Percentiles rank a stretch among this genome's conserved stretches.
Conservation (phyloP, 805 yeast species). For the Pichia heedii region DNA sequence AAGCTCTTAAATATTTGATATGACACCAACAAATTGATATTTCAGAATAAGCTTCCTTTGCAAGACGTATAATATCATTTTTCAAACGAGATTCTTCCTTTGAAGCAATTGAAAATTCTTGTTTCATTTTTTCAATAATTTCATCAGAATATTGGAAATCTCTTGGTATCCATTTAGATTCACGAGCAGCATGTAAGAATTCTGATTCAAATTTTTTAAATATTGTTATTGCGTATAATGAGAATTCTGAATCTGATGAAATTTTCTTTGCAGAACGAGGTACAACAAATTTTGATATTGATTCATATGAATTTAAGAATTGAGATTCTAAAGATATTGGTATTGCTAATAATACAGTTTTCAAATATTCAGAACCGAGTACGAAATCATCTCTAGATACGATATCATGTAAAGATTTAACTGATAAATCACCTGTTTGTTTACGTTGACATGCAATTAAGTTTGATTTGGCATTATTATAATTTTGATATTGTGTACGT, state of each 20-base stretch:
- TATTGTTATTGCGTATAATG: constrained; percentile 67
- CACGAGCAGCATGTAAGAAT: constrained; percentile 66
- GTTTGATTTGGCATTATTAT: constrained; percentile 75
- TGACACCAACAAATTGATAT: constrained; percentile 83
- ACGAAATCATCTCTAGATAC: constrained; percentile 81
- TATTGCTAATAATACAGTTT: constrained; percentile 80
- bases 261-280: constrained; percentile 79
- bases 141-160: constrained; percentile 85
- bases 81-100: constrained; percentile 64
- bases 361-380: constrained; percentile 74
- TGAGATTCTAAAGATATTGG: constrained; percentile 56
- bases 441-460: constrained; percentile 85
- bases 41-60: constrained; percentile 85
- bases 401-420: constrained; percentile 81
- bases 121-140: constrained; percentile 56
- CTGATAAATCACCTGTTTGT: constrained; percentile 87
- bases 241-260: constrained; percentile 63
- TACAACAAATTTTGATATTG: constrained; percentile 70
- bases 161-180: constrained; percentile 83
- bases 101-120: constrained; percentile 70
- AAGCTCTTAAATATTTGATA: constrained; percentile 75
- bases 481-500: constrained; percentile 60
- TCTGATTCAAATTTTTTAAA: constrained; percentile 74
- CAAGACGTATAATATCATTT: constrained; percentile 72
- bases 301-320: constrained; percentile 67